These are phyloP conservation scores for Lasiosphaeria miniovina DNA, from an alignment of 495 filamentous ascomycete genomes.

Conservation along the genomic window DNA sequence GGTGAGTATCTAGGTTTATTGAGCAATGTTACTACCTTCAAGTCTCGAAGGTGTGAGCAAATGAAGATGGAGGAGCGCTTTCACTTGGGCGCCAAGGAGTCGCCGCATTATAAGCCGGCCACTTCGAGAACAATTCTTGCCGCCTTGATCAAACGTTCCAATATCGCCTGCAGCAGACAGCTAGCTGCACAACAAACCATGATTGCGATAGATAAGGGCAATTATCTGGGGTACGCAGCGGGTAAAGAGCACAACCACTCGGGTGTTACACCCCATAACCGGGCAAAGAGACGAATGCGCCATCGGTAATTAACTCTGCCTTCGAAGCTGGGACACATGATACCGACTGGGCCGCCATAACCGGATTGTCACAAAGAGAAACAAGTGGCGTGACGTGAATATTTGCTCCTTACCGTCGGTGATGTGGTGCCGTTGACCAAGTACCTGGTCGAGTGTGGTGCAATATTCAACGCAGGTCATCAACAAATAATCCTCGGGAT, in stretches of 20 bases:
- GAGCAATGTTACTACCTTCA: background rate
- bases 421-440: too few relatives aligned
- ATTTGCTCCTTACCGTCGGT: too few relatives aligned
- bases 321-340: background rate
- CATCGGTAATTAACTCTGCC: background rate
- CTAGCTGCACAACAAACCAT: background rate
- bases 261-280: background rate
- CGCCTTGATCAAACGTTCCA: too few relatives aligned
- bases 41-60: too few relatives aligned
- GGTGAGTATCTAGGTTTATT: background rate
- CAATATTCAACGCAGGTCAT: too few relatives aligned
- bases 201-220: background rate
- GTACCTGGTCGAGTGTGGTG: too few relatives aligned
- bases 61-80: too few relatives aligned
- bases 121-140: too few relatives aligned
- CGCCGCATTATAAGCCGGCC: too few relatives aligned
- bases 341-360: background rate
- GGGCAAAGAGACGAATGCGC: background rate
- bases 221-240: background rate
- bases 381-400: background rate
- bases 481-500: too few relatives aligned
- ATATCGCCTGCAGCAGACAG: too few relatives aligned
- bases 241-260: constrained; percentile 1
- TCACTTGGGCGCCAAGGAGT: too few relatives aligned
- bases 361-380: background rate